Conservation (phyloP, 768 basidiomycete species). For the Melanogaster broomeanus region DNA sequence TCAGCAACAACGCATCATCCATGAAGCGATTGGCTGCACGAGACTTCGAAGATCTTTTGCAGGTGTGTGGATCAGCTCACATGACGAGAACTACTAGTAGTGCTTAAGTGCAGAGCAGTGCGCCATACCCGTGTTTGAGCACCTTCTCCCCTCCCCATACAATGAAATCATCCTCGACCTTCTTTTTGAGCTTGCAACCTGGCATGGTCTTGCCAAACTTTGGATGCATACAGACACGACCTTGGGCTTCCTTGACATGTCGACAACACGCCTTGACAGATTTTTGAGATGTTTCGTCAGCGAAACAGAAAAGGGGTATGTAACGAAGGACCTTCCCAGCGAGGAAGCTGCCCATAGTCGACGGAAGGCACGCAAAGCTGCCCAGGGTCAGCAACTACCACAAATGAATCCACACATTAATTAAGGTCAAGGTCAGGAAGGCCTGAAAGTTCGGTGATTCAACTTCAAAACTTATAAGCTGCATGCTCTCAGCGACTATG, state of each 20-base stretch:
- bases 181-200: conserved; percentile 12
- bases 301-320: conserved; percentile 20
- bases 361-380: neutral
- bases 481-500: conserved; percentile 37
- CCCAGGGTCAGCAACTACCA: neutral
- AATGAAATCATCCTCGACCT: conserved; percentile 14
- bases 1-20: conserved; percentile 35
- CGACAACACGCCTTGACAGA: conserved; percentile 13
- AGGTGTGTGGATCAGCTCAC: conserved; percentile 9
- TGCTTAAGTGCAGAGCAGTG: too few species aligned
- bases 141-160: conserved; percentile 11
- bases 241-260: conserved; percentile 5
- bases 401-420: too few species aligned
- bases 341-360: conserved; percentile 7
- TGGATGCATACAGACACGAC: conserved; percentile 15
- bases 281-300: conserved; percentile 19
- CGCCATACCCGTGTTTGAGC: conserved; percentile 10
- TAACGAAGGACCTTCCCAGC: conserved; percentile 17
- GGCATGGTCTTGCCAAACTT: conserved; percentile 21
- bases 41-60: conserved; percentile 42
- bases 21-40: conserved; percentile 37
- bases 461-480: conserved; percentile 33
- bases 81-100: conserved; percentile 9
- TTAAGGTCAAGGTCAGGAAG: neutral
- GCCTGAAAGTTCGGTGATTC: neutral